Base-by-base conservation (phyloP, 2,329 filamentous ascomycete species). In the Clarireedia hainanense region DNA sequence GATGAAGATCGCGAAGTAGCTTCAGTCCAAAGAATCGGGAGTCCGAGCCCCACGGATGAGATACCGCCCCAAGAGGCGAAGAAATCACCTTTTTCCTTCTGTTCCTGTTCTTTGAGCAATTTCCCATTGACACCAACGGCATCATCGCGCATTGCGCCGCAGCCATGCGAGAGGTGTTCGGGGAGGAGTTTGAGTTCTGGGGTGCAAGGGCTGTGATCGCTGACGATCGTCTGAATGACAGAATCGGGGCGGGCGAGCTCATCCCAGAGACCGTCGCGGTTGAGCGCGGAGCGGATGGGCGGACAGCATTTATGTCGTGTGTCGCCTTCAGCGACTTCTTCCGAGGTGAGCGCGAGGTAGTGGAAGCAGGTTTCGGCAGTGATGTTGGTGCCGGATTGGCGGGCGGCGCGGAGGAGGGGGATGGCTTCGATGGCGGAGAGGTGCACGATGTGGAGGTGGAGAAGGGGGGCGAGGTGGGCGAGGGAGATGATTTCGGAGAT, bases 11-110 rank as follows among this genome's bases (percentile, higher is more conserved):
- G 27, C 27, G 27, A 7, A 2, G 71, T 79, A 70, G 34, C 78
- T 72, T 45, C 80, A 79, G 60, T 81, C 78, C 68, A 79, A 76
- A 99, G 79, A 61, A 99, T 96, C 4, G 90, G 89, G 4, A 99
- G 79, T 0, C 94, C 94, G 1, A 99, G 81, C 0, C 94, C 94
- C 17, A 99, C 92, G 4, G 88, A 94, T 4, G 89, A 92, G 67
- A 99, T 96, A 14, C 94, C 94, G 53, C 94, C 94, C 94, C 94
- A 99, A 1, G 91, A 91, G 4, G 87, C 84, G 73, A 97, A 94
- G 78, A 99, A 97, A 73, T 97, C 89, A 39, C 94, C 94, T 24
- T 72, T 71, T 23, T 75, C 72, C 39, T 72, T 68, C 1, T 71
- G 66, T 9, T 73, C 70, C 24, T 69, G 68, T 69, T 72, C 65